These are phyloP conservation scores for Podaxis pistillaris DNA, from an alignment of 768 basidiomycete species.

Conservation along the genomic window DNA sequence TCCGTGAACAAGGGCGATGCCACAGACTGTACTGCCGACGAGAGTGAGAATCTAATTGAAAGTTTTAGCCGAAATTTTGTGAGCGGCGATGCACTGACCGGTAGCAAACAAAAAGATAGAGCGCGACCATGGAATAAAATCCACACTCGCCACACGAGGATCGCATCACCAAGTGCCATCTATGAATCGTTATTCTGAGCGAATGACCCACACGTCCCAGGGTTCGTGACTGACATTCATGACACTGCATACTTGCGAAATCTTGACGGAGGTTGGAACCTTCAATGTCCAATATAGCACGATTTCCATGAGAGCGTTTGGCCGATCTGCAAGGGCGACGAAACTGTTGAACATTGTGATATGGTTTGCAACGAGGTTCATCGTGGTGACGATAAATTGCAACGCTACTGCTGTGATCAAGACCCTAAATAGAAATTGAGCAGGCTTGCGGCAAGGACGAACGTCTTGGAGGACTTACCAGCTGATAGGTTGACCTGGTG, in stretches of 20 bases:
- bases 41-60: not conserved
- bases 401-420: not conserved
- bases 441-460: not conserved
- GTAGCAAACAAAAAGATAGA: not conserved
- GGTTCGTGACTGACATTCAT: not conserved
- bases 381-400: not conserved
- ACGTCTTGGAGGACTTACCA: not conserved
- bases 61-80: not conserved
- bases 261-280: not conserved
- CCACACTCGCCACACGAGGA: constrained; percentile 6
- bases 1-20: not conserved
- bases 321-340: not conserved
- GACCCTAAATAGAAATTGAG: not conserved
- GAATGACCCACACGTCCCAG: not conserved
- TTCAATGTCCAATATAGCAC: not conserved
- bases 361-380: not conserved
- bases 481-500: not conserved
- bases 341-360: not conserved
- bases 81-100: not conserved
- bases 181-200: not conserved
- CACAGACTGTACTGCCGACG: constrained; percentile 2
- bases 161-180: not conserved
- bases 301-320: not conserved
- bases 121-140: not conserved
- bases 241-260: not conserved